Conservation (phyloP, 2,329 filamentous ascomycete genomes). For the Aspergillus tamarii region DNA sequence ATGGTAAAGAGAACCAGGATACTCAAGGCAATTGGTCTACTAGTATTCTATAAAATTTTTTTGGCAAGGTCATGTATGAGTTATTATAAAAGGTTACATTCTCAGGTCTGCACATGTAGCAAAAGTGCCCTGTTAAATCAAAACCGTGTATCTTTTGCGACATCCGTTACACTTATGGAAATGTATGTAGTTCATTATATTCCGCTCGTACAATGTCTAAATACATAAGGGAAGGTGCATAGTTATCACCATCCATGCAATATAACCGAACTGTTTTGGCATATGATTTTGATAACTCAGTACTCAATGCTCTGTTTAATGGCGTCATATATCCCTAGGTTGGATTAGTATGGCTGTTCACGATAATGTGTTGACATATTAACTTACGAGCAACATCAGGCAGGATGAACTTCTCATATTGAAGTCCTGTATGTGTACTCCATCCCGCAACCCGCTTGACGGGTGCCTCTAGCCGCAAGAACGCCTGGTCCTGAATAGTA, state of each 20-base stretch:
- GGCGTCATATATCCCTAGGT: conserved; percentile 69
- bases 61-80: neutral
- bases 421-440: conserved; percentile 79
- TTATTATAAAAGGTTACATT: neutral
- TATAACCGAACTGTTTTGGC: neutral
- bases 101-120: neutral
- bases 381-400: conserved; percentile 85
- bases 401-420: conserved; percentile 79
- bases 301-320: conserved; percentile 70
- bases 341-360: conserved; percentile 11
- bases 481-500: conserved; percentile 84
- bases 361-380: neutral
- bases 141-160: no score
- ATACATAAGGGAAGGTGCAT: neutral
- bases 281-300: conserved; percentile 38
- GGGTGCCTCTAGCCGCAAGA: conserved; percentile 80
- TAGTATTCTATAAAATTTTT: neutral
- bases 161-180: neutral
- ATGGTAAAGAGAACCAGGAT: no score
- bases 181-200: neutral
- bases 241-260: neutral
- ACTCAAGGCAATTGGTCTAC: no score
- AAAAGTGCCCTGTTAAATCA: neutral
- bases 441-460: conserved; percentile 86
- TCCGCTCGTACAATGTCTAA: neutral